Evolutionary conservation across 2,329 filamentous ascomycete genomes (phyloP).

Genomic region (Aspergillus hiratsukae): DNA sequence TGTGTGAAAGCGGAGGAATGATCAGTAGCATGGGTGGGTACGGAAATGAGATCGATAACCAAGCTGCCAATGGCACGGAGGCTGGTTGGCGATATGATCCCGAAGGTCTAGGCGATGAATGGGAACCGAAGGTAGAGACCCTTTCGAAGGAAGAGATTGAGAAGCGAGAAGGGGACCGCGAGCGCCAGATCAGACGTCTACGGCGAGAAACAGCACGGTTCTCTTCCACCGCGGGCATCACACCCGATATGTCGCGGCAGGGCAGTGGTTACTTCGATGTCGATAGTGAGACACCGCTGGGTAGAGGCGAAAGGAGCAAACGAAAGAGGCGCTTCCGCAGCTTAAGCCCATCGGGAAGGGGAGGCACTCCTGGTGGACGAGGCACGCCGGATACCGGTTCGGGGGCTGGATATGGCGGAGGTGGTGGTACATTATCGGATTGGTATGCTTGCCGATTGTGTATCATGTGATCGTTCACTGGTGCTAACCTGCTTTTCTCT

Average conservation of each 20-base stretch:
- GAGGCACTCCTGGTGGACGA: slow-evolving; percentile 63
- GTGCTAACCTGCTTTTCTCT: slow-evolving; percentile 6
- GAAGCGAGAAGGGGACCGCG: slow-evolving; percentile 89
- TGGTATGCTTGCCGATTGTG: slow-evolving; percentile 32
- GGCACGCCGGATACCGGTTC: slow-evolving; percentile 69
- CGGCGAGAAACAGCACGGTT: slow-evolving; percentile 89
- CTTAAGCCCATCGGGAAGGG: slow-evolving; percentile 70
- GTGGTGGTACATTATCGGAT: slow-evolving; percentile 62
- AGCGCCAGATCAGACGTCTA: slow-evolving; percentile 80
- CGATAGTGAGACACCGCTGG: slow-evolving; percentile 72
- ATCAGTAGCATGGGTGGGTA: slow-evolving; percentile 68
- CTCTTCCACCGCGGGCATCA: slow-evolving; percentile 77
- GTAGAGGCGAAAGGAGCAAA: slow-evolving; percentile 86
- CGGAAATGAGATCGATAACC: slow-evolving; percentile 75
- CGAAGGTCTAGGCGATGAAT: slow-evolving; percentile 77
- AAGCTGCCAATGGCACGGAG: slow-evolving; percentile 74
- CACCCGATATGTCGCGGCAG: slow-evolving; percentile 64
- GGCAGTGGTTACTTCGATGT: slow-evolving; percentile 57
- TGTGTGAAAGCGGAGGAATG: slow-evolving; percentile 84
- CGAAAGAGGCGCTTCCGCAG: slow-evolving; percentile 92
- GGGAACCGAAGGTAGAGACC: slow-evolving; percentile 76
- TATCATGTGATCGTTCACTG: neutral
- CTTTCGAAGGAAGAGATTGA: slow-evolving; percentile 96
- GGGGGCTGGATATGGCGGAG: slow-evolving; percentile 65
- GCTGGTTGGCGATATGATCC: slow-evolving; percentile 96